Base-by-base conservation (phyloP, 75 land plant genomes). In the Chamaecyparis obtusa region DNA sequence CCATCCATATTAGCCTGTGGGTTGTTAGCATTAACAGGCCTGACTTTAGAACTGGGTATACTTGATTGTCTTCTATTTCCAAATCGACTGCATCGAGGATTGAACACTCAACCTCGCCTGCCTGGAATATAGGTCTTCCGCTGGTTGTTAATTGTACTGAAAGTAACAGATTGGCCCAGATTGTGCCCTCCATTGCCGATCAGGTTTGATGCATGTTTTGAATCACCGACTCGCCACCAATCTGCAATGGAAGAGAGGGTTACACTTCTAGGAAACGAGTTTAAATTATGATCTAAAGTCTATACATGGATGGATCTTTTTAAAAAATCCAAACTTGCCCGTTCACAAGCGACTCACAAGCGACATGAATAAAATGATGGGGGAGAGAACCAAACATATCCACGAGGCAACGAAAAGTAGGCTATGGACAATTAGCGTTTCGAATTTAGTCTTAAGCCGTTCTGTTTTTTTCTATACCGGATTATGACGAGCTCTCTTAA, bases 21-120 rank as follows among this genome's bases (percentile, higher is more conserved):
- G 94, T 94, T 55, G 99, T 96, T 88, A 97, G 94, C 84, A 87
- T 88, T 86, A 95, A 88, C 77, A 95, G 44, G 64, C 94, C 93
- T 60, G 94, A 89, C 76, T 88, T 92, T 86, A 96, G 88, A n/a
- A 85, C 21, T 14, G 89, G 83, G 88, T 89, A 87, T 35, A 44
- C 5, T 14, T 86, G 55, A 48, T 81, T 67, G 11, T 90, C 90
- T 9, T 92, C 95, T 33, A 86, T 55, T 36, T 93, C 93, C 86
- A 95, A 84, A 89, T 97, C 99, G 55, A 93, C 94, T 64, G 87
- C 71, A 57, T 94, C 91, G 84, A 95, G 89, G 14, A 94, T 89
- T 15, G 85, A 86, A 72, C 93, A 92, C 89, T 97, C 99, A 21
- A 96, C 86, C 87, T 97, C 99, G 54, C 88, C 90, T 24, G 93